Evolutionary conservation across 768 basidiomycete species (phyloP), one percentile per base, ranked within the genome.

Genomic region (Mycena rosella): DNA sequence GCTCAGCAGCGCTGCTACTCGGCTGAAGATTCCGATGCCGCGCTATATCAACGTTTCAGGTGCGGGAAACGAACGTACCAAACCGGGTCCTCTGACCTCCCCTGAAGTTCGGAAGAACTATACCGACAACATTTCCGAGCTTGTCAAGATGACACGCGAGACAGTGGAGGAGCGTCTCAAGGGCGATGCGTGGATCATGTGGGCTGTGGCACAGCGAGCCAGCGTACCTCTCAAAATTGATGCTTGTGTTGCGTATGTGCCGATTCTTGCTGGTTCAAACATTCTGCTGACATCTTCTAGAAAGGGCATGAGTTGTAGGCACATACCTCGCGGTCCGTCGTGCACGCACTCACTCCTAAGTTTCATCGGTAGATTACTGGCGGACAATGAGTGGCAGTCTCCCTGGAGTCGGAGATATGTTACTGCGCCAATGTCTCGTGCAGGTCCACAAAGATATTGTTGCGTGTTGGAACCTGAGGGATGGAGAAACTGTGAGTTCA

Each of bases 101-200:
- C 3, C 30, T n/a, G n/a, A 20, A 49, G 34, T 38, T 34, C 44
- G 45, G 18, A 36, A 26, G 8, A 36, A n/a, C 27, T 52, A 42
- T 20, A 13, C 11, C 49, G 36, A n/a, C 10, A 52, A 42, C 17
- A 42, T 52, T 11, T 1, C 22, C 6, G 9, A 9, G 0, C 36
- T 61, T 11, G 49, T 61, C 6, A 13, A 61, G 0, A 29, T 52
- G 49, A 61, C 60, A 5, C 8, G n/a, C 3, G 6, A 52, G 14
- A n/a, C 40, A 14, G 49, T 61, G 11, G 38, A 49, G 18, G 15
- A 49, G 48, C 27, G 15, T 11, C 27, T 29, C 7, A 27, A 48
- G 32, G 60, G 49, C 15, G 61, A 63, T n/a, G 40, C 30, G 3
- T 63, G 61, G 61, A 34, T 63, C 32, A 26, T 63, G 2, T 63